Conservation (phyloP, 805 yeast genomes). For the Blastobotrys mokoenaii region DNA sequence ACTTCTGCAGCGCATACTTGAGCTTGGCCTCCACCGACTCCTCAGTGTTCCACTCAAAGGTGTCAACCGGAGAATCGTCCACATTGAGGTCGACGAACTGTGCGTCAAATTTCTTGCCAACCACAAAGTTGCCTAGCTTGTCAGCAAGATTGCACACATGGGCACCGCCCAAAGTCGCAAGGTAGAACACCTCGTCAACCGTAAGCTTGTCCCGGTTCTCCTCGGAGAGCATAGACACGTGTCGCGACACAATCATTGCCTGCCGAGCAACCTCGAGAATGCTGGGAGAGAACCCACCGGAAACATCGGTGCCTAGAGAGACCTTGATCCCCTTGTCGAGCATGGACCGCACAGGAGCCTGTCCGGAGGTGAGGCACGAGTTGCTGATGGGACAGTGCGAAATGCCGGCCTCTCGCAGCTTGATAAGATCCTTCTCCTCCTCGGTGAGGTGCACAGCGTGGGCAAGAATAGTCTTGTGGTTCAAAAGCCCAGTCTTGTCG, state of each 20-base stretch:
- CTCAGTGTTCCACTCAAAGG: conserved; percentile 44
- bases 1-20: conserved; percentile 62
- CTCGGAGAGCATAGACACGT: conserved; percentile 49
- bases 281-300: conserved; percentile 68
- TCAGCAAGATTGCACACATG: conserved; percentile 51
- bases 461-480: conserved; percentile 67
- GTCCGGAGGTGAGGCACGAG: conserved; percentile 82
- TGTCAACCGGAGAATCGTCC: conserved; percentile 42
- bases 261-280: conserved; percentile 59
- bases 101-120: conserved; percentile 77
- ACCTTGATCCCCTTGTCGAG: conserved; percentile 63
- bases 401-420: conserved; percentile 53
- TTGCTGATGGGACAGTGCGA: conserved; percentile 93
- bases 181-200: conserved; percentile 61
- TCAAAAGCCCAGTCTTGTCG: conserved; percentile 50
- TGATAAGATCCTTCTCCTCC: conserved; percentile 54
- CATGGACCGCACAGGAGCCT: conserved; percentile 69
- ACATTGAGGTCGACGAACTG: conserved; percentile 75
- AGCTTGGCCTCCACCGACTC: conserved; percentile 30
- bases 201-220: conserved; percentile 43
- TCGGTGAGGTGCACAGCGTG: conserved; percentile 76
- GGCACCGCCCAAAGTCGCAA: conserved; percentile 92
- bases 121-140: conserved; percentile 58
- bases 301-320: conserved; percentile 71
- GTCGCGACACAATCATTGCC: conserved; percentile 64